phyloP scores from a whole-genome alignment of 1,139 yeast genomes.

The Suhomyces terraborum region DNA sequence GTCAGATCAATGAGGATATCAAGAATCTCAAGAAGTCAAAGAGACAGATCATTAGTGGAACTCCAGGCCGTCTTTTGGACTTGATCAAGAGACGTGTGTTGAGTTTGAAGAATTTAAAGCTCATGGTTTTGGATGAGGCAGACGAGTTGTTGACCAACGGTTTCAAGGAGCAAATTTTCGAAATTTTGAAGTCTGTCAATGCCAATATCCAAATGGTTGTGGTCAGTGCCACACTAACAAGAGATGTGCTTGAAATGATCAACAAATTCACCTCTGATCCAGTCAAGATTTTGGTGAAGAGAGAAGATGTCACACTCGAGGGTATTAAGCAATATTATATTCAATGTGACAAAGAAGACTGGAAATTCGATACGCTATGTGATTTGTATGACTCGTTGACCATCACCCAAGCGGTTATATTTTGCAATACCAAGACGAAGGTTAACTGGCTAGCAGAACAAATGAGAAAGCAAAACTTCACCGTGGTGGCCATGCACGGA shows the following conservation, averaged over 20 bases:
- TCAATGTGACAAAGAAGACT: slow-evolving; percentile 87
- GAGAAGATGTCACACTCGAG: slow-evolving; percentile 85
- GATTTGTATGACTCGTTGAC: slow-evolving; percentile 93
- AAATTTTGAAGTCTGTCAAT: slow-evolving; percentile 79
- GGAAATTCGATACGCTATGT: slow-evolving; percentile 94
- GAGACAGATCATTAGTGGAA: slow-evolving; percentile 92
- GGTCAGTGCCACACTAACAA: slow-evolving; percentile 88
- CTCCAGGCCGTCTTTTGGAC: slow-evolving; percentile 93
- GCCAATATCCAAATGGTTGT: slow-evolving; percentile 87
- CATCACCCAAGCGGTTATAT: slow-evolving; percentile 93
- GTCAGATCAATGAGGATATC: slow-evolving; percentile 77
- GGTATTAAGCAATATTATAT: slow-evolving; percentile 88
- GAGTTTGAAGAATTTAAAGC: slow-evolving; percentile 69
- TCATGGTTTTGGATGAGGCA: slow-evolving; percentile 90
- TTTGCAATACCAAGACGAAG: slow-evolving; percentile 89
- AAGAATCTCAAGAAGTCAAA: slow-evolving; percentile 66
- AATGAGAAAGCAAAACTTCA: slow-evolving; percentile 76
- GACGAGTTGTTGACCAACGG: slow-evolving; percentile 91
- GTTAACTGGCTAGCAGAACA: slow-evolving; percentile 90
- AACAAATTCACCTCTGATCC: slow-evolving; percentile 89
- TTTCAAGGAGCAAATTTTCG: slow-evolving; percentile 89
- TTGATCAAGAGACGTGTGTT: slow-evolving; percentile 77
- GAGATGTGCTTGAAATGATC: slow-evolving; percentile 84
- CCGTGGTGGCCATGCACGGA: slow-evolving; percentile 94
- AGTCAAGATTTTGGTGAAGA: slow-evolving; percentile 82